These are phyloP conservation scores for Phlebopus sp. DNA, from an alignment of 1,284 basidiomycete species.

Conservation along the genomic window DNA sequence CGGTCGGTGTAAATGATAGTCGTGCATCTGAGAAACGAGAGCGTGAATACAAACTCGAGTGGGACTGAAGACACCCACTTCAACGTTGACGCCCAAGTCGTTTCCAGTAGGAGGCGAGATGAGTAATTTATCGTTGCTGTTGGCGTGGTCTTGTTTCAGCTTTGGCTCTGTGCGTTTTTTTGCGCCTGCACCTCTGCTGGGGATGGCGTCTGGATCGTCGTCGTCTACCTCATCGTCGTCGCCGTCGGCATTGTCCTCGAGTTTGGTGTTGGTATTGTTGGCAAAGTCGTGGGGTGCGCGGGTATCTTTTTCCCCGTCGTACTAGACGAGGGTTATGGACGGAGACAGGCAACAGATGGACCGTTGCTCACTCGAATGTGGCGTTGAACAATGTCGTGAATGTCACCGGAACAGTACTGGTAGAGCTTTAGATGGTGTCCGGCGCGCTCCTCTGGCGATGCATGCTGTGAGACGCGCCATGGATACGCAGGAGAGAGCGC, in stretches of 20 bases:
- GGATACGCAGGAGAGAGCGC: not conserved
- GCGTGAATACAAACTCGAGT: not conserved
- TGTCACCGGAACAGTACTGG: conserved; percentile 59
- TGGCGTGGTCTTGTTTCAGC: conserved; percentile 27
- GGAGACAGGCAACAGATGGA: not conserved
- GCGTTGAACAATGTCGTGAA: conserved; percentile 49
- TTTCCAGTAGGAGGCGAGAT: conserved; percentile 14
- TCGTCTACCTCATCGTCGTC: conserved; percentile 41
- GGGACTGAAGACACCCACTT: conserved; percentile 20
- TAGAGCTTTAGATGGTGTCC: conserved; percentile 60
- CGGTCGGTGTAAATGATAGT: conserved; percentile 28
- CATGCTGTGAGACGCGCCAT: not conserved
- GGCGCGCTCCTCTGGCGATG: conserved; percentile 45
- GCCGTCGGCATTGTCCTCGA: conserved; percentile 40
- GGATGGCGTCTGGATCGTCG: conserved; percentile 28
- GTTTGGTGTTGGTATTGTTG: conserved; percentile 33
- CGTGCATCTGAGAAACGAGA: conserved; percentile 22
- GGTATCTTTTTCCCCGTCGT: conserved; percentile 52
- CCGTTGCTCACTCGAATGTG: conserved; percentile 41
- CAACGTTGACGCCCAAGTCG: conserved; percentile 23
- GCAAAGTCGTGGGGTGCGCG: conserved; percentile 48
- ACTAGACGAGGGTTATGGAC: conserved; percentile 33
- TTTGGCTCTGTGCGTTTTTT: conserved; percentile 29
- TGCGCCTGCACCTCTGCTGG: conserved; percentile 11
- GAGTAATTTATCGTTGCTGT: conserved; percentile 16